Base-by-base conservation (phyloP, 257 asterid genomes). In the Perilla frutescens region DNA sequence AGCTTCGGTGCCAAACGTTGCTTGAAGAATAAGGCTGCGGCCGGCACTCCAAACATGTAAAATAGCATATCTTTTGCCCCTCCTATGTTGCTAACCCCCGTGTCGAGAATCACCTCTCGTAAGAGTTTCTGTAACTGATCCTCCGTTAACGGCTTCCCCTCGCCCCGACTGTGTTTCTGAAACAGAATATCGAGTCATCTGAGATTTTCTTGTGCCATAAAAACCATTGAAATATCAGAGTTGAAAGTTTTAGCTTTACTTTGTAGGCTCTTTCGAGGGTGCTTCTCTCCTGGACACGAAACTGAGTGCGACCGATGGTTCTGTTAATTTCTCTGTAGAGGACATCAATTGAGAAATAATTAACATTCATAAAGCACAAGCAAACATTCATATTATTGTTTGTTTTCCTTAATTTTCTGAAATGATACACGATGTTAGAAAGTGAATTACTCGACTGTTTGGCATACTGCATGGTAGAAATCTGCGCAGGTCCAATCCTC, bases 11-110 rank as follows among this genome's bases (percentile, higher is more conserved):
- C 76, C 62, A 76, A 41, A 37, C 78, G 78, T 63, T 50, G 84
- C 80, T 80, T 80, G 0, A 71, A 9, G 76, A 80, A 72, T 54
- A 76, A 40, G 76, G 96, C 83, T 5, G 92, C 72, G 0, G 81
- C 84, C 0, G 96, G 98, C 53, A 87, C 87, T n/a, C 94, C 92
- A 66, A 74, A 83, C 8, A 90, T 77, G 77, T 88, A 92, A 73
- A 87, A 77, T 1, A 92, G 26, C 71, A 86, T 72, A 66, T 90
- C 96, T 73, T 82, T 90, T 37, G 90, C 92, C 76, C 90, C 98
- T 57, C 89, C 98, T 61, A 78, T 66, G 34, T 86, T 89, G 20
- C 90, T 90, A 2, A 90, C 80, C 61, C 94, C 94, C 7, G 85
- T 84, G 40, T 87, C 91, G 36, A 62, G 45, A 37, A 84, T 86